These are phyloP conservation scores for Cutaneotrichosporon sp. DNA, from an alignment of 1,284 basidiomycete genomes.

Conservation along the genomic window DNA sequence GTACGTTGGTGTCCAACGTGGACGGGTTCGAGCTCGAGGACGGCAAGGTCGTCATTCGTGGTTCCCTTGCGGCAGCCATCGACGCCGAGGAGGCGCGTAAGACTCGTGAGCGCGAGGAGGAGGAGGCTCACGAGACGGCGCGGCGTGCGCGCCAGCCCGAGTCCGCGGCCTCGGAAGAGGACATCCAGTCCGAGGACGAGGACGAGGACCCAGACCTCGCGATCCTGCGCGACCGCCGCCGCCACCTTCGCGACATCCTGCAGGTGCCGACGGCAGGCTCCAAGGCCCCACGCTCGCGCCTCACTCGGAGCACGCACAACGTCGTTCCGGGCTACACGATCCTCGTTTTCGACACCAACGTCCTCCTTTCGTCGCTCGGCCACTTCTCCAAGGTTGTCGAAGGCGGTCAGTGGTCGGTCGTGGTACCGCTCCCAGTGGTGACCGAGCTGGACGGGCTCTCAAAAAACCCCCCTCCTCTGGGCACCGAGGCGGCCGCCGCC, in stretches of 20 bases:
- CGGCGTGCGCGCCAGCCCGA: constrained; percentile 4
- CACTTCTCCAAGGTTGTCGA: constrained; percentile 75
- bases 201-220: constrained; percentile 67
- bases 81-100: constrained; percentile 65
- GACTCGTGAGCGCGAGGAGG: constrained; percentile 32
- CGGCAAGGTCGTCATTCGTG: constrained; percentile 59
- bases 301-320: constrained; percentile 27
- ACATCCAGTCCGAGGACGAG: constrained; percentile 58
- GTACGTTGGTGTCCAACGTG: constrained; percentile 67
- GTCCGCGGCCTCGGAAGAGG: constrained; percentile 51
- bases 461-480: constrained; percentile 65
- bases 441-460: constrained; percentile 84
- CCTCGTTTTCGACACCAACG: constrained; percentile 92
- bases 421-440: constrained; percentile 73
- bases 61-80: constrained; percentile 68
- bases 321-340: constrained; percentile 82
- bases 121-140: constrained; percentile 31
- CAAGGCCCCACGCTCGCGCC: background rate
- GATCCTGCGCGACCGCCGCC: constrained; percentile 62
- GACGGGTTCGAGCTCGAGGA: constrained; percentile 70
- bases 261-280: constrained; percentile 13
- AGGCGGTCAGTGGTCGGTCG: constrained; percentile 76
- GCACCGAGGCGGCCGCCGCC: constrained; percentile 65
- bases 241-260: constrained; percentile 52
- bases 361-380: constrained; percentile 75